Percentiles rank a stretch among this genome's conserved stretches.
Conservation (phyloP, 768 basidiomycete genomes). For the Kwoniella newhampshirensis region DNA sequence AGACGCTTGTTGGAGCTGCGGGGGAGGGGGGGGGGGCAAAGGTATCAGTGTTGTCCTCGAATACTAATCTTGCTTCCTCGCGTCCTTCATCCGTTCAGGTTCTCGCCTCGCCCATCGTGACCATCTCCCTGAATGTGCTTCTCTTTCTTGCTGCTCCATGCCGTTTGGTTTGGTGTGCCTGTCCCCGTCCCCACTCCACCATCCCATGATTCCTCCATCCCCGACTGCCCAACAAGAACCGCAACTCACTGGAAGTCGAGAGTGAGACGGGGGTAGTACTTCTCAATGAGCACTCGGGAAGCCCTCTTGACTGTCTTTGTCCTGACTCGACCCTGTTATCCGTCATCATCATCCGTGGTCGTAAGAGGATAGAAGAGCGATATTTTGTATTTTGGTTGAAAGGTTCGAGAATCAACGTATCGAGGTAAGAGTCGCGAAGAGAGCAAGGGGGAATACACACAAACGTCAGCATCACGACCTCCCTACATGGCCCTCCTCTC, state of each 20-base stretch:
- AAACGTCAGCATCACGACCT: conserved; percentile 12
- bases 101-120: not conserved
- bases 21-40: not conserved
- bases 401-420: not conserved
- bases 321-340: conserved; percentile 87
- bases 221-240: not conserved
- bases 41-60: too few relatives aligned
- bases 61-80: too few relatives aligned
- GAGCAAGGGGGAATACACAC: not conserved
- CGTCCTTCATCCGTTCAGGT: not conserved
- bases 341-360: not conserved
- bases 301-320: conserved; percentile 99
- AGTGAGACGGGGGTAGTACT: conserved; percentile 99
- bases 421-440: not conserved
- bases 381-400: not conserved
- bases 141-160: not conserved
- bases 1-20: conserved; percentile 90
- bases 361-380: not conserved
- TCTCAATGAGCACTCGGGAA: conserved; percentile 97
- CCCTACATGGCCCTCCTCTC: not conserved
- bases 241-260: conserved; percentile 80
- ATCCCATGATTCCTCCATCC: not conserved
- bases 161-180: too few relatives aligned
- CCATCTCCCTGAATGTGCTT: not conserved
- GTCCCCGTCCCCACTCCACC: not conserved